A percentile compares a stretch with the other conserved stretches of the same genome.
These are phyloP conservation scores for Rachicladosporium sp. DNA, from an alignment of 2,329 filamentous ascomycete genomes.

Conservation along the genomic window DNA sequence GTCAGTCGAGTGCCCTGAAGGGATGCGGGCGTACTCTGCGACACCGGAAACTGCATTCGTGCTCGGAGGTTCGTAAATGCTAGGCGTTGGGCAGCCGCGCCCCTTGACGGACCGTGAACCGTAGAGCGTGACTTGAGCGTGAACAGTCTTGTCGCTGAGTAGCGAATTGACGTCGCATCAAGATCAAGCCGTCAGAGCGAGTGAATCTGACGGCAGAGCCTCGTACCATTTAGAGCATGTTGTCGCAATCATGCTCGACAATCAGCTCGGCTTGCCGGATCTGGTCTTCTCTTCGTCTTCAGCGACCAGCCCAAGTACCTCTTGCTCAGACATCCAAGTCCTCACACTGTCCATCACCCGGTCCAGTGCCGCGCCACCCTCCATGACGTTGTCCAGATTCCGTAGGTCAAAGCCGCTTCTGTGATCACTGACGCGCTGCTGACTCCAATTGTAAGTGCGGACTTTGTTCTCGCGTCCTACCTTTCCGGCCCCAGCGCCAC, in stretches of 20 bases:
- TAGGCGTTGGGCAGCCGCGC: no score
- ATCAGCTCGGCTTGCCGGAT: background rate
- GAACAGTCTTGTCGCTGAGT: no score
- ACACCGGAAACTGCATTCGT: no score
- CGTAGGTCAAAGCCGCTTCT: slow-evolving; percentile 67
- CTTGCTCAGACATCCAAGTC: slow-evolving; percentile 61
- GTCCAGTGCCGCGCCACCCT: slow-evolving; percentile 60
- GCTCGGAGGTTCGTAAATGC: no score
- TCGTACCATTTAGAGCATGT: background rate
- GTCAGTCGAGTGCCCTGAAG: no score
- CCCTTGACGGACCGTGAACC: no score
- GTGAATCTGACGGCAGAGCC: background rate
- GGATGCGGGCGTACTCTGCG: no score
- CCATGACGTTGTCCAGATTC: slow-evolving; percentile 68
- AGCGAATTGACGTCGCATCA: no score
- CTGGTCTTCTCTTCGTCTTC: slow-evolving; percentile 17
- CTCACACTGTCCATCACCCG: slow-evolving; percentile 66
- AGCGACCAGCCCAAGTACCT: slow-evolving; percentile 53
- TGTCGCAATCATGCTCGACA: background rate
- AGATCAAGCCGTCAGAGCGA: no score
- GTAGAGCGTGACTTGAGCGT: no score
- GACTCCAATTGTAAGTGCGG: slow-evolving; percentile 72
- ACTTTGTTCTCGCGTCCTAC: slow-evolving; percentile 92
- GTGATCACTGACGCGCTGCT: slow-evolving; percentile 81
- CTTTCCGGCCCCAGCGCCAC: slow-evolving; percentile 64